Conservation (phyloP, 495 filamentous ascomycete species). For the Pyrenopolyporus hunteri region DNA sequence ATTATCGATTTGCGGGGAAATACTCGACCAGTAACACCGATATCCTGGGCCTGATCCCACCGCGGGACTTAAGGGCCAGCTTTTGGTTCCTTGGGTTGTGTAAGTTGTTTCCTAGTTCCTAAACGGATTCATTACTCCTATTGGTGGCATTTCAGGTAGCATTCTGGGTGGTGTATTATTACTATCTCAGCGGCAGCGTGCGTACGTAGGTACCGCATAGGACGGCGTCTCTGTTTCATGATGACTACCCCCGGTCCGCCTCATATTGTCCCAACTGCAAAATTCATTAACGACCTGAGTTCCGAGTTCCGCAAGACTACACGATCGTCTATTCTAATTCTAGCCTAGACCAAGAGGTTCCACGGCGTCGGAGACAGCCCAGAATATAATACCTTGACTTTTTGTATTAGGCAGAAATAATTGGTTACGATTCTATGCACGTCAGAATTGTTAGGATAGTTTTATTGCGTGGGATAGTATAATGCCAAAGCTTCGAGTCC, state of each 20-base stretch:
- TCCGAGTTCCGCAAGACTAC: slow-evolving; percentile 22
- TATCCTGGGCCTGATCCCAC: slow-evolving; percentile 37
- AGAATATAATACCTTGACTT: slow-evolving; percentile 29
- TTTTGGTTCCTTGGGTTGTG: slow-evolving; percentile 25
- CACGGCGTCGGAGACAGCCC: slow-evolving; percentile 34
- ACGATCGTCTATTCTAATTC: slow-evolving; percentile 21
- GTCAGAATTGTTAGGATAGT: slow-evolving; percentile 17
- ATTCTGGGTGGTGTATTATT: slow-evolving; percentile 21
- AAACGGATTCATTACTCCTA: slow-evolving; percentile 11
- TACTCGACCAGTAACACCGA: slow-evolving; percentile 43
- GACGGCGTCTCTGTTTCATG: slow-evolving; percentile 33
- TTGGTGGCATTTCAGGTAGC: slow-evolving; percentile 27
- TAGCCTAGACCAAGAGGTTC: slow-evolving; percentile 34
- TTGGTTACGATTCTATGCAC: slow-evolving; percentile 22
- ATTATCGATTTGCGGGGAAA: slow-evolving; percentile 43
- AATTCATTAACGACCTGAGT: slow-evolving; percentile 25
- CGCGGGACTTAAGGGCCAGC: slow-evolving; percentile 26
- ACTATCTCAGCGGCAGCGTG: slow-evolving; percentile 13
- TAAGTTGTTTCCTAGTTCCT: slow-evolving; percentile 31
- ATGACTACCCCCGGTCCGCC: slow-evolving; percentile 25
- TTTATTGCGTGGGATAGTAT: slow-evolving; percentile 4
- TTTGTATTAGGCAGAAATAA: slow-evolving; percentile 28
- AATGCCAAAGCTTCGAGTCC: slow-evolving; percentile 6
- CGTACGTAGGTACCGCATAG: no score
- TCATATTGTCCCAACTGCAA: slow-evolving; percentile 17